Evolutionary conservation across 2,329 filamentous ascomycete genomes (phyloP).

Genomic region (Neonectria neomacrospora): DNA sequence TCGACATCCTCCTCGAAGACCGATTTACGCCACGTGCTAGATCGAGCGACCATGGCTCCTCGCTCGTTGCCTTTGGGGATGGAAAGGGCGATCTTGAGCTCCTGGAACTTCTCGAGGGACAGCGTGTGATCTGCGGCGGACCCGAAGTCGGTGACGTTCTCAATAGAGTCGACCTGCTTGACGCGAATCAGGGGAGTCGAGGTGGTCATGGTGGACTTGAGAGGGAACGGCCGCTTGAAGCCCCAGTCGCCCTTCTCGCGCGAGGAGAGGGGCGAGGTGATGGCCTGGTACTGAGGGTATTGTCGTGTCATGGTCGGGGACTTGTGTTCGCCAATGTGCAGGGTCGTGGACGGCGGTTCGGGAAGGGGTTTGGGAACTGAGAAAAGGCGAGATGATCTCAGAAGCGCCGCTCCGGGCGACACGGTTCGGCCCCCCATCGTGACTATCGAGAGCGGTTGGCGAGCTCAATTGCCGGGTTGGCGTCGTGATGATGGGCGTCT

Average conservation of each 20-base stretch:
- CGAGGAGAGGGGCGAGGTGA: slow-evolving; percentile 80
- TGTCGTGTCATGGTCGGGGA: slow-evolving; percentile 69
- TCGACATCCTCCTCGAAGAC: slow-evolving; percentile 71
- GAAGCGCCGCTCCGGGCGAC: slow-evolving; percentile 74
- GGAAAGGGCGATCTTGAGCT: slow-evolving; percentile 79
- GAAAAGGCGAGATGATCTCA: slow-evolving; percentile 91
- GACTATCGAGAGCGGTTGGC: slow-evolving; percentile 40
- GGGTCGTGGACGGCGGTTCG: slow-evolving; percentile 63
- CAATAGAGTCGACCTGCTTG: slow-evolving; percentile 82
- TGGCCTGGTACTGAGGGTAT: slow-evolving; percentile 84
- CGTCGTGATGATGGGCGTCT: slow-evolving; percentile 37
- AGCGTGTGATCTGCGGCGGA: slow-evolving; percentile 84
- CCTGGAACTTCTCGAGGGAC: slow-evolving; percentile 86
- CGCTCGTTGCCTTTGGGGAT: slow-evolving; percentile 53
- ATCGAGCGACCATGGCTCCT: slow-evolving; percentile 28
- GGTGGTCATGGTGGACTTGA: slow-evolving; percentile 76
- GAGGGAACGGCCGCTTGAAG: slow-evolving; percentile 84
- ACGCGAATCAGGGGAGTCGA: slow-evolving; percentile 82
- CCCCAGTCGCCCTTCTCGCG: slow-evolving; percentile 89
- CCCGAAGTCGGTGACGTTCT: slow-evolving; percentile 89
- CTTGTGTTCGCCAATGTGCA: slow-evolving; percentile 50
- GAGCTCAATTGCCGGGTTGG: slow-evolving; percentile 46
- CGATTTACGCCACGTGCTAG: slow-evolving; percentile 54
- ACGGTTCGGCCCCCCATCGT: slow-evolving; percentile 52
- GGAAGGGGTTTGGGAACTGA: slow-evolving; percentile 83